Percentiles rank a stretch among this genome's conserved stretches.
phyloP scores from a whole-genome alignment of 371 early-diverging fungal genomes.

The Conidiobolus incongruus region DNA sequence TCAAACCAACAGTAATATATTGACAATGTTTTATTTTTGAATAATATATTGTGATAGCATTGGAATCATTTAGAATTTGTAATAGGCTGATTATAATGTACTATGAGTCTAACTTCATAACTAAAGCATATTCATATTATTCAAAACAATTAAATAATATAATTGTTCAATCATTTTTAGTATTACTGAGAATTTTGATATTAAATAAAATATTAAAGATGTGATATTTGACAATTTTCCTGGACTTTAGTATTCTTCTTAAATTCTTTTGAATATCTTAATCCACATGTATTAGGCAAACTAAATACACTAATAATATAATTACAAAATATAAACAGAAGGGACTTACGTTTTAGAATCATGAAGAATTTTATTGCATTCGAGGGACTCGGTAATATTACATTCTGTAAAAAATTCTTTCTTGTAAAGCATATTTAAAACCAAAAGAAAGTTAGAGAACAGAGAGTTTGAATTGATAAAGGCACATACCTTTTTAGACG shows the following conservation, averaged over 20 bases:
- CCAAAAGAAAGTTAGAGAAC: conserved; percentile 7
- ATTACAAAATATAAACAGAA: not conserved
- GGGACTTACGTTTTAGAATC: conserved; percentile 34
- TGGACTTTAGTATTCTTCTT: not conserved
- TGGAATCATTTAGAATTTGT: no score
- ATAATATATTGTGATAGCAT: no score
- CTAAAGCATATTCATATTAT: no score
- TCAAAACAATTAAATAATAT: no score
- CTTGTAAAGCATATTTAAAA: conserved; percentile 12
- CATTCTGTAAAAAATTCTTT: conserved; percentile 27
- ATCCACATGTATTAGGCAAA: conserved; percentile 26
- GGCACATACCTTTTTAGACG: not conserved
- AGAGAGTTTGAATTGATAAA: not conserved
- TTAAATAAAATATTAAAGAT: no score
- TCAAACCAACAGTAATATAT: no score
- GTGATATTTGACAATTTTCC: no score
- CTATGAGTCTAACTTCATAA: no score
- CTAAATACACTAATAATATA: conserved; percentile 8
- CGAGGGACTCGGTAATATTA: conserved; percentile 49
- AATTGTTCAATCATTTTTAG: no score
- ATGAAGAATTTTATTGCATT: conserved; percentile 64
- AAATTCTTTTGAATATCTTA: conserved; percentile 14
- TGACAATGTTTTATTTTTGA: no score
- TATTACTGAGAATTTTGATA: no score
- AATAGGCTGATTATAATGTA: no score